Base-by-base conservation (phyloP, 169 alveolate species). In the Plasmodium blacklocki region DNA sequence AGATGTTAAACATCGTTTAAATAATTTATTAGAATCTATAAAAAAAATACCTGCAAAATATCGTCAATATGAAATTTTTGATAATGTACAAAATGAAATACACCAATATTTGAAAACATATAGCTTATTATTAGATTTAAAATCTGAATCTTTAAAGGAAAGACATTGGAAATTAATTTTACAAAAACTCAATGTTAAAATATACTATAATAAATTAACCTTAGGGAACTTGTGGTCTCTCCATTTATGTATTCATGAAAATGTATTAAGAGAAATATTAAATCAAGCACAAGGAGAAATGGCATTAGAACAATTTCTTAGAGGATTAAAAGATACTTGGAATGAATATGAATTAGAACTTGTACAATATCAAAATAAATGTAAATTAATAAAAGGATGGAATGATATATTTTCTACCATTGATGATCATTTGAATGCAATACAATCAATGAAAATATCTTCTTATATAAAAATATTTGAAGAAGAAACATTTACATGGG, bases 341-440 rank as follows among this genome's bases (percentile, higher is more conserved):
- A 95, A 92, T 74, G 95, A 91, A 71, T 94, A 94, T 73, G 98
- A 96, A 78, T 74, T 97, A 74, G 98, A 96, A 60, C 80, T 96
- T 54, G 97, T 96, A 15, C 95, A 96, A 39, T 96, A 97, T 93
- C 96, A 98, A 88, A 95, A 94, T 75, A 97, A 97, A 88, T 97
- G 99, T 88, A 96, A 97, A 87, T 95, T 98, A 62, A 97, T 98
- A 56, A 96, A 95, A 76, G 99, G 99, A 0, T 98, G 99, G 99
- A 99, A 98, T 76, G 99, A 97, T 26, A 94, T 98, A 58, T 98
- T 98, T 88, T 94, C 97, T 21, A 93, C 95, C 67, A 94, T 98
- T 29, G 99, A 98, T 70, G 99, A 98, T 88, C 98, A 98, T 88
- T 95, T 98, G 19, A 96, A 97, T 72, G 97, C 98, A 50, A 93